Conservation (phyloP, 78 protist species). For the Guillardia theta region DNA sequence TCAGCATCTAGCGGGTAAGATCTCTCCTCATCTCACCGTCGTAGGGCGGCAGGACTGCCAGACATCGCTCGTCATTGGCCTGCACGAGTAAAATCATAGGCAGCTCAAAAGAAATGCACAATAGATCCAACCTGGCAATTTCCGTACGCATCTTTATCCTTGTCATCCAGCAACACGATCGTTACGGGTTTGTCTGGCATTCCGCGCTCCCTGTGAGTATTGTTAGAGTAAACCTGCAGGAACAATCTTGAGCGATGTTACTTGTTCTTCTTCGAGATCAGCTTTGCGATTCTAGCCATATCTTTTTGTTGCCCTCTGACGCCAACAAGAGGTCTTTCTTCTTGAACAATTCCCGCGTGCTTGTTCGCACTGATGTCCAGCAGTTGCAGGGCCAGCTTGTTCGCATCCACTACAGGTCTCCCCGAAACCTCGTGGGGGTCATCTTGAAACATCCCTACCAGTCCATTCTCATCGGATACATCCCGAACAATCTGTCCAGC, state of each 20-base stretch:
- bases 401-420: neutral
- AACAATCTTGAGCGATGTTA: no score
- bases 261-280: neutral
- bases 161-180: neutral
- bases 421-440: neutral
- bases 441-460: neutral
- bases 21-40: no score
- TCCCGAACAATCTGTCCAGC: conserved; percentile 4
- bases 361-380: neutral
- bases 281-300: neutral
- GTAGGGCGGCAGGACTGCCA: neutral
- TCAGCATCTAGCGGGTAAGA: no score
- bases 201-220: no score
- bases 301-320: neutral
- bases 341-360: neutral
- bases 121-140: neutral
- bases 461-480: neutral
- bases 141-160: neutral
- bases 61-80: conserved; percentile 3
- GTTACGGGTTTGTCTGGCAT: neutral
- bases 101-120: neutral
- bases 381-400: neutral
- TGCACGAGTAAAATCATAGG: neutral
- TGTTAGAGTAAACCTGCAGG: no score
- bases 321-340: neutral